phyloP scores from a whole-genome alignment of 2,329 filamentous ascomycete species.

The Hymenoscyphus salicellus region DNA sequence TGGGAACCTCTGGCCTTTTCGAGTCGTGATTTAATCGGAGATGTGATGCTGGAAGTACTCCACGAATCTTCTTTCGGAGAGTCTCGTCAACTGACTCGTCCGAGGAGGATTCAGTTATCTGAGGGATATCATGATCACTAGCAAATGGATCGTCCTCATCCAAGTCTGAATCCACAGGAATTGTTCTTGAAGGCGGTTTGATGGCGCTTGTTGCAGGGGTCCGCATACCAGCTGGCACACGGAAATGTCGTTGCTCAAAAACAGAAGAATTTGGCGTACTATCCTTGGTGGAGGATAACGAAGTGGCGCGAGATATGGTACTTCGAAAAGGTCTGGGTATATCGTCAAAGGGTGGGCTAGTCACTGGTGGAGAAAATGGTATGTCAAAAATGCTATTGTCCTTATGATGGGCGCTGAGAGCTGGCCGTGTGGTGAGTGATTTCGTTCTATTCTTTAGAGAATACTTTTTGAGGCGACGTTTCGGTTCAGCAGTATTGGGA shows the following conservation, averaged over 20 bases:
- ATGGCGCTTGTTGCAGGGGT: constrained; percentile 35
- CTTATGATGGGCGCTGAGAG: not conserved
- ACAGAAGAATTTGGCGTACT: constrained; percentile 17
- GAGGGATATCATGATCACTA: constrained; percentile 11
- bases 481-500: not conserved
- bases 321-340: constrained; percentile 1
- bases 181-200: constrained; percentile 19
- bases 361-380: constrained; percentile 41
- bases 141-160: constrained; percentile 31
- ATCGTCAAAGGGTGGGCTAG: constrained; percentile 35
- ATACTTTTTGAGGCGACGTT: constrained; percentile 23
- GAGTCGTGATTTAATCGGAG: constrained; percentile 56
- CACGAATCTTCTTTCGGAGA: constrained; percentile 45
- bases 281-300: constrained; percentile 21
- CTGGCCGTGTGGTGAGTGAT: constrained; percentile 21
- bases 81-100: constrained; percentile 30
- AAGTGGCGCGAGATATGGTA: constrained; percentile 20
- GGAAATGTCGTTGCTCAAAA: constrained; percentile 12
- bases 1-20: constrained; percentile 32
- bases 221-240: constrained; percentile 19
- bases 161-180: constrained; percentile 21
- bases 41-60: constrained; percentile 66
- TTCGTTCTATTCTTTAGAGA: constrained; percentile 22
- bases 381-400: constrained; percentile 36
- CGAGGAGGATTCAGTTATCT: constrained; percentile 24